Conservation (phyloP, 1,284 basidiomycete species). For the Irpex sp. region DNA sequence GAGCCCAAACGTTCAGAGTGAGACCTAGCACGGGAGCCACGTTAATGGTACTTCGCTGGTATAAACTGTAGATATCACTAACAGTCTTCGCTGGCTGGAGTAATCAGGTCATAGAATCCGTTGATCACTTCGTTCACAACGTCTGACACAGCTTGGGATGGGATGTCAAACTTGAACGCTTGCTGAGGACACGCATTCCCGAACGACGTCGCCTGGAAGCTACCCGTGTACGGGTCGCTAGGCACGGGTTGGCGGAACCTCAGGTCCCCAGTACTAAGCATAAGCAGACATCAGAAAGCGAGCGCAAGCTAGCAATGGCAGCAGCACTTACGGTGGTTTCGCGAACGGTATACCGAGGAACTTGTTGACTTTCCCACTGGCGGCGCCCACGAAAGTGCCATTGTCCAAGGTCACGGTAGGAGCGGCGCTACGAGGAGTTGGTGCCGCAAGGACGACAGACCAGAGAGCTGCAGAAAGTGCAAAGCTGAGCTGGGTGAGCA, state of each 20-base stretch:
- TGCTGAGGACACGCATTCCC: constrained; percentile 52
- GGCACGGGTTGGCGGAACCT: constrained; percentile 47
- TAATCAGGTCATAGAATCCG: not conserved
- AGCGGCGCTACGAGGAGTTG: not conserved
- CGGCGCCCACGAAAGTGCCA: constrained; percentile 20
- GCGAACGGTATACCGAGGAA: constrained; percentile 28
- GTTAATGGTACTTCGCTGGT: not conserved
- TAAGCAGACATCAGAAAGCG: not conserved
- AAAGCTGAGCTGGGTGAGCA: not conserved
- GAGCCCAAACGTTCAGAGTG: constrained; percentile 52
- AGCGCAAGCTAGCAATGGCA: not conserved
- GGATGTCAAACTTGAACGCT: constrained; percentile 23
- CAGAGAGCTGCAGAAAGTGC: not conserved
- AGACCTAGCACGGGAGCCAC: constrained; percentile 37
- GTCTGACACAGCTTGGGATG: constrained; percentile 11
- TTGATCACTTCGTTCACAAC: constrained; percentile 1
- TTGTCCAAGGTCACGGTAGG: constrained; percentile 21
- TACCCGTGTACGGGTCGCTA: constrained; percentile 37
- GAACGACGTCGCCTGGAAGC: constrained; percentile 36
- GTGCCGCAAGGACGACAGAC: not conserved
- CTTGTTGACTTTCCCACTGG: constrained; percentile 16
- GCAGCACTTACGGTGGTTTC: constrained; percentile 21
- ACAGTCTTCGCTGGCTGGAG: constrained; percentile 20
- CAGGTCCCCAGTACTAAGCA: constrained; percentile 14
- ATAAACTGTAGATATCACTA: not conserved